Percentiles rank a stretch among this genome's conserved stretches.
Evolutionary conservation across 352 stramenopile genomes (phyloP).

Genomic region (Phytophthora vignae): DNA sequence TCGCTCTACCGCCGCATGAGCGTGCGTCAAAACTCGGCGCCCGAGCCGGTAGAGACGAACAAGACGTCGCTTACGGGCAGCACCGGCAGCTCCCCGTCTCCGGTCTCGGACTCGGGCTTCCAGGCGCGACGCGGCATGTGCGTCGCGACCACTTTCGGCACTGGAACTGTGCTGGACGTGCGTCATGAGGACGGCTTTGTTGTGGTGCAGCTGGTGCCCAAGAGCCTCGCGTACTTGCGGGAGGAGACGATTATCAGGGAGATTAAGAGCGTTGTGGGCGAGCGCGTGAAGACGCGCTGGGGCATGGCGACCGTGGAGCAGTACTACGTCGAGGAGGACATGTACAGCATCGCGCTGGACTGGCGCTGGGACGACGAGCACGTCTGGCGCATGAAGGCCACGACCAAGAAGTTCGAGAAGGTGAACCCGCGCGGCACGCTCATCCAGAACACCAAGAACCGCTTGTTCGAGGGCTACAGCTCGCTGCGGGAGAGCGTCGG

Average conservation of each 20-base stretch:
- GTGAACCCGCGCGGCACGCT: conserved; percentile 64
- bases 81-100: conserved; percentile 28
- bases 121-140: conserved; percentile 71
- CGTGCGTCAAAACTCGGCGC: conserved; percentile 52
- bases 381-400: conserved; percentile 90
- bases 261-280: conserved; percentile 86
- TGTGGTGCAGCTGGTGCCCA: conserved; percentile 79
- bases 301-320: conserved; percentile 85
- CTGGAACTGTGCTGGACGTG: conserved; percentile 75
- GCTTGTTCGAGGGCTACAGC: conserved; percentile 81
- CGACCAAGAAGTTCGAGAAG: conserved; percentile 92
- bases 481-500: conserved; percentile 71
- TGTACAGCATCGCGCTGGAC: conserved; percentile 90
- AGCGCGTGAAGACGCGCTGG: conserved; percentile 87
- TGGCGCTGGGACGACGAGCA: conserved; percentile 91
- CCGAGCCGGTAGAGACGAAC: conserved; percentile 25
- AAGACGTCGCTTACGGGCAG: conserved; percentile 44
- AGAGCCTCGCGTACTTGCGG: conserved; percentile 73
- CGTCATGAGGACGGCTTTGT: conserved; percentile 77
- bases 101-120: conserved; percentile 42
- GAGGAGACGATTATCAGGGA: conserved; percentile 77
- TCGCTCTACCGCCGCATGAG: conserved; percentile 65
- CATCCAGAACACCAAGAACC: conserved; percentile 86
- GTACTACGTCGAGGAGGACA: conserved; percentile 90
- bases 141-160: conserved; percentile 82